A percentile compares a stretch with the other conserved stretches of the same genome.
These are phyloP conservation scores for Trichoderma aggressivum DNA, from an alignment of 2,329 filamentous ascomycete species.

Conservation along the genomic window DNA sequence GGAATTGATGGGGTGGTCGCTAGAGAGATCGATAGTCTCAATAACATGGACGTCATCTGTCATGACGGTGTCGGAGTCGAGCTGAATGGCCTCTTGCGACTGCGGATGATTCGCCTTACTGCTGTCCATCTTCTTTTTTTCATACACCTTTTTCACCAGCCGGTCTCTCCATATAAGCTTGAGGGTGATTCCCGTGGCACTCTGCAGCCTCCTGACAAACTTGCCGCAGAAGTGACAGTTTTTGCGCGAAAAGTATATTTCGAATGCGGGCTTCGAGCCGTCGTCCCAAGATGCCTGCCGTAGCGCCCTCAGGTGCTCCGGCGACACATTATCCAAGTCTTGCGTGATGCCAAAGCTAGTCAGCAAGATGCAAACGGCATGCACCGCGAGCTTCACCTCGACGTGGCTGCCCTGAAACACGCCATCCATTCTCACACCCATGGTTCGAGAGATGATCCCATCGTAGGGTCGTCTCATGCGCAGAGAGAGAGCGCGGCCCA, in stretches of 20 bases:
- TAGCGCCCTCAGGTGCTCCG: conserved; percentile 25
- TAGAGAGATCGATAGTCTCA: conserved; percentile 24
- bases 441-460: neutral
- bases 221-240: conserved; percentile 31
- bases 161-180: conserved; percentile 29
- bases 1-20: neutral
- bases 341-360: conserved; percentile 26
- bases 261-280: conserved; percentile 29
- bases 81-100: neutral
- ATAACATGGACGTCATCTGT: conserved; percentile 20
- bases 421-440: conserved; percentile 21
- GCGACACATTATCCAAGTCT: conserved; percentile 24
- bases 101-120: neutral
- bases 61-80: conserved; percentile 14
- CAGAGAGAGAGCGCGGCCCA: conserved; percentile 32
- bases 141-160: conserved; percentile 30
- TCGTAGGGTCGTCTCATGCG: conserved; percentile 32
- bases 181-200: conserved; percentile 29
- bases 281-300: conserved; percentile 26
- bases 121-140: neutral
- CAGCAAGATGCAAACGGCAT: conserved; percentile 32
- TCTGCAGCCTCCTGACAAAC: conserved; percentile 27
- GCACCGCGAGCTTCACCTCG: conserved; percentile 39
- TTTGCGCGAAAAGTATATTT: conserved; percentile 36
- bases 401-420: conserved; percentile 36